Evolutionary conservation across 1,139 yeast species (phyloP).

Genomic region (Debaryomyces fabryi): DNA sequence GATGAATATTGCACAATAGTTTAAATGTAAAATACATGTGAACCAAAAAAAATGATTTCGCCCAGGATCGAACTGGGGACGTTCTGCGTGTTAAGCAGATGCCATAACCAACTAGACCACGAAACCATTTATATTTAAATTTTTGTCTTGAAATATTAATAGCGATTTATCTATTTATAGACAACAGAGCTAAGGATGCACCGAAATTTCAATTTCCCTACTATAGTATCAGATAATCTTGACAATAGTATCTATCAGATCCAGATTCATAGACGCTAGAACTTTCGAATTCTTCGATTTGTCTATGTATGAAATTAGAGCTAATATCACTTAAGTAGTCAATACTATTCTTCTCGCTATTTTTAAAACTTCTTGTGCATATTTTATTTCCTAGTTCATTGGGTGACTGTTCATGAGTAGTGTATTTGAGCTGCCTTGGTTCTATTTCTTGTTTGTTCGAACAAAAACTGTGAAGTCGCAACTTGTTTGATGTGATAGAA

Average conservation of each 20-base stretch:
- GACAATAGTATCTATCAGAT: background rate
- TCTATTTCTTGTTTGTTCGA: background rate
- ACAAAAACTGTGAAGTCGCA: background rate
- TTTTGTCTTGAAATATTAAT: too few species aligned
- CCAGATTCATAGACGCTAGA: background rate
- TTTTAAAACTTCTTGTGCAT: background rate
- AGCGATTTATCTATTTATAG: too few species aligned
- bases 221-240: background rate
- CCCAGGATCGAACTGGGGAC: constrained; percentile 81
- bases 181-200: too few species aligned
- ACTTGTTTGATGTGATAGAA: background rate
- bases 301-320: background rate
- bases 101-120: constrained; percentile 99
- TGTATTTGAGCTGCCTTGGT: background rate
- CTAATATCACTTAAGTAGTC: background rate
- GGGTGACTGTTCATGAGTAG: background rate
- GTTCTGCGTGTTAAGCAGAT: constrained; percentile 99
- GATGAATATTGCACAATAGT: too few species aligned
- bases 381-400: background rate
- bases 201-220: background rate
- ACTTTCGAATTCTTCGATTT: background rate
- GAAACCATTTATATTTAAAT: constrained; percentile 29
- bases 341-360: background rate
- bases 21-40: background rate
- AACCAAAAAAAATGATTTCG: constrained; percentile 12